Evolutionary conservation across 140 eudicot species (phyloP).

Genomic region (Flaveria floridana): DNA sequence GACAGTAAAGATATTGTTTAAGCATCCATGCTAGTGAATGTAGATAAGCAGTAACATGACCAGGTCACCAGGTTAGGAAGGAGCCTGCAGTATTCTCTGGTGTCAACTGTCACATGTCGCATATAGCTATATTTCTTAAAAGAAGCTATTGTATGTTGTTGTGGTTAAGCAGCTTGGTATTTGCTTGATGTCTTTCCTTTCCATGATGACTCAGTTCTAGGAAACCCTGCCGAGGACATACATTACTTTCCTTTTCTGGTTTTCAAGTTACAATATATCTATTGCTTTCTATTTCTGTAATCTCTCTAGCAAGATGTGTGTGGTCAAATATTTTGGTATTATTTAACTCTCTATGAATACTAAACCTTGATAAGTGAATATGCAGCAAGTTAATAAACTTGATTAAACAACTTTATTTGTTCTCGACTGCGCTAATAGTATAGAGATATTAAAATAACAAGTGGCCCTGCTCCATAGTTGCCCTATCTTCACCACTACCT

Average conservation of each 20-base stretch:
- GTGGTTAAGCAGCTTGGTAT: slow-evolving; percentile 5
- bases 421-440: not conserved
- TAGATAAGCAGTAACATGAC: not conserved
- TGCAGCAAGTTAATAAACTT: not conserved
- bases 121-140: not conserved
- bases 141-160: not conserved
- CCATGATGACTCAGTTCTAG: slow-evolving; percentile 1
- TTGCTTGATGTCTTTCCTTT: not conserved
- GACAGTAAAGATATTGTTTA: slow-evolving; percentile 5
- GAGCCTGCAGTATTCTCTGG: not conserved
- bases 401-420: not conserved
- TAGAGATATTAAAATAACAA: not conserved
- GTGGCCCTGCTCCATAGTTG: too few species aligned
- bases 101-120: not conserved
- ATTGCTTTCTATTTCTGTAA: not conserved
- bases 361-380: slow-evolving; percentile 6
- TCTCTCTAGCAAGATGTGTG: not conserved
- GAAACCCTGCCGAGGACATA: not conserved
- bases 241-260: not conserved
- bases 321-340: not conserved
- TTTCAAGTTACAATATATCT: not conserved
- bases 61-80: slow-evolving; percentile 13
- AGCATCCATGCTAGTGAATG: slow-evolving; percentile 4
- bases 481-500: not conserved
- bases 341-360: not conserved